Percentiles rank a stretch among this genome's conserved stretches.
These are phyloP conservation scores for Salmacisia buchloeana DNA, from an alignment of 1,284 basidiomycete genomes.

Conservation along the genomic window DNA sequence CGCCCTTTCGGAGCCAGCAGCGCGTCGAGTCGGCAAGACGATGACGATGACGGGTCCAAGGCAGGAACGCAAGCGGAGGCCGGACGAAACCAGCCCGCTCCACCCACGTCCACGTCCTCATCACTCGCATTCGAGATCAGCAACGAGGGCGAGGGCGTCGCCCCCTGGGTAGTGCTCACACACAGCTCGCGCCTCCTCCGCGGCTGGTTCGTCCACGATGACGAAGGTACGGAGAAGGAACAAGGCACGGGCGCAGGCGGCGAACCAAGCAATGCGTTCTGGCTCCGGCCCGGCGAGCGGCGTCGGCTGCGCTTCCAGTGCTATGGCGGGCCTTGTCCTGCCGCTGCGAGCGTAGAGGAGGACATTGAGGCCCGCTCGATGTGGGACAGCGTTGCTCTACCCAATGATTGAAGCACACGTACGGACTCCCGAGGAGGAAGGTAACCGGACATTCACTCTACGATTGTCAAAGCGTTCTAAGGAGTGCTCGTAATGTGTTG, in stretches of 20 bases:
- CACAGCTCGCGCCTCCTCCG: background rate
- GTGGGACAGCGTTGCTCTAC: background rate
- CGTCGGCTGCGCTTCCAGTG: constrained; percentile 1
- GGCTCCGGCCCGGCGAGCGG: constrained; percentile 14
- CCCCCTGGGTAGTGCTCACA: background rate
- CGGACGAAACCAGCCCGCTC: too few species aligned
- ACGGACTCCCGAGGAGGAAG: too few species aligned
- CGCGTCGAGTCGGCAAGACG: too few species aligned
- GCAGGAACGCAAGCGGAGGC: too few species aligned
- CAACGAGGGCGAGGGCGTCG: constrained; percentile 1
- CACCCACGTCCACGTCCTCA: too few species aligned
- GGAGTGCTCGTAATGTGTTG: too few species aligned
- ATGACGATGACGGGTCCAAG: too few species aligned
- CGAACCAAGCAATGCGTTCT: constrained; percentile 19
- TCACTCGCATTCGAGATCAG: background rate
- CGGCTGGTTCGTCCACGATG: background rate
- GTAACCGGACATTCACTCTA: too few species aligned
- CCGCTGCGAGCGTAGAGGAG: background rate
- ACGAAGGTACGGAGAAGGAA: too few species aligned
- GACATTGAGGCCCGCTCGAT: background rate
- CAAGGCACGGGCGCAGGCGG: too few species aligned
- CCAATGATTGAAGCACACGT: background rate
- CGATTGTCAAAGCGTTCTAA: too few species aligned
- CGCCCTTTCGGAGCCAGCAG: too few species aligned
- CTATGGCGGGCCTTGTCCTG: background rate